These are phyloP conservation scores for Neonectria ditissima DNA, from an alignment of 2,329 filamentous ascomycete species.

Conservation along the genomic window DNA sequence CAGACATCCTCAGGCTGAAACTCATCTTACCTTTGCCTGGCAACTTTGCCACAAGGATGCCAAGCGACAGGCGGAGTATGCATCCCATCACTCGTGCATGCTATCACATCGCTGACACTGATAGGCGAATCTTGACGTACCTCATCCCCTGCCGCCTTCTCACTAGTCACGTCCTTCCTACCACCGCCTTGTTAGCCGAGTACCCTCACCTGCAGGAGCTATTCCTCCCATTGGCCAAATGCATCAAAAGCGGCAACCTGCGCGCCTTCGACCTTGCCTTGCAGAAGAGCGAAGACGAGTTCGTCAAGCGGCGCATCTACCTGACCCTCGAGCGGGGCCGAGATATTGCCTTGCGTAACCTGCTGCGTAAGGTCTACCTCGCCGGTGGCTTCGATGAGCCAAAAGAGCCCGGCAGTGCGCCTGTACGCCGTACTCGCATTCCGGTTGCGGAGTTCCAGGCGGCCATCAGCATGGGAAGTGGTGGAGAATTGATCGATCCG, in stretches of 20 bases:
- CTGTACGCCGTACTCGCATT: constrained; percentile 79
- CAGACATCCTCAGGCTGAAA: constrained; percentile 71
- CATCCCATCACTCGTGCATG: not conserved
- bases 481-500: constrained; percentile 75
- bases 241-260: constrained; percentile 86
- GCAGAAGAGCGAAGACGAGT: constrained; percentile 85
- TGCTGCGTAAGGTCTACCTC: constrained; percentile 91
- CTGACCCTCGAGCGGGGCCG: constrained; percentile 92
- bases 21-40: constrained; percentile 84
- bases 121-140: constrained; percentile 89
- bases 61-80: constrained; percentile 82
- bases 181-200: constrained; percentile 73
- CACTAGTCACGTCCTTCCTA: constrained; percentile 87
- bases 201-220: constrained; percentile 82
- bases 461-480: constrained; percentile 80
- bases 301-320: constrained; percentile 93
- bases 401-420: constrained; percentile 74
- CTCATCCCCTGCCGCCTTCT: constrained; percentile 93
- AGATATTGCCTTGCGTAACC: constrained; percentile 90
- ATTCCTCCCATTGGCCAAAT: constrained; percentile 81
- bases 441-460: constrained; percentile 87
- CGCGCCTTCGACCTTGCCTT: constrained; percentile 86
- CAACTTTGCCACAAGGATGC: constrained; percentile 81
- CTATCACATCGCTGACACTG: constrained; percentile 37
- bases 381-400: constrained; percentile 83